Evolutionary conservation across 106 monocot species (phyloP).

Genomic region (Allium cepa): DNA sequence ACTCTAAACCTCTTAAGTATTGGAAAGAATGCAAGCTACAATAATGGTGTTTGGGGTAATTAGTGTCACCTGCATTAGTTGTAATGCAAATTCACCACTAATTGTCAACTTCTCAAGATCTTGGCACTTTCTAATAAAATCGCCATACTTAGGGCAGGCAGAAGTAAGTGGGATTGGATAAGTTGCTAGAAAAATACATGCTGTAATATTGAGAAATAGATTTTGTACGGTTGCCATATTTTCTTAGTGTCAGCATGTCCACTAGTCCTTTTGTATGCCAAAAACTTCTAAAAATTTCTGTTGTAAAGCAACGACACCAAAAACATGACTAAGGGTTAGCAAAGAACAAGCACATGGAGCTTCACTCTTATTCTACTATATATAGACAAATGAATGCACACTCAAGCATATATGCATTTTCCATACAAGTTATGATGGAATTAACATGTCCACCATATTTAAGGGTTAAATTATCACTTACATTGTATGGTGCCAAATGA

Average conservation of each 20-base stretch:
- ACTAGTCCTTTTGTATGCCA: conserved; percentile 80
- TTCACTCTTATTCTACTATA: no score
- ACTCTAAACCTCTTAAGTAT: no score
- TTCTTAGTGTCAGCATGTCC: conserved; percentile 82
- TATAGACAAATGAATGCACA: no score
- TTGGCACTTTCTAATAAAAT: conserved; percentile 76
- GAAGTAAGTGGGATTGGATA: conserved; percentile 1
- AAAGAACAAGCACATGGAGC: no score
- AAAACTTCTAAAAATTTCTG: conserved; percentile 97
- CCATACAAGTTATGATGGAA: no score
- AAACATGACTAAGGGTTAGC: neutral
- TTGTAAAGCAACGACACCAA: conserved; percentile 82
- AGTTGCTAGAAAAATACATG: conserved; percentile 21
- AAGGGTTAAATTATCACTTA: no score
- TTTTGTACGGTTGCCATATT: conserved; percentile 69
- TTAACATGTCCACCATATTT: no score
- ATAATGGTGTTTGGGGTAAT: no score
- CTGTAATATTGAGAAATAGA: conserved; percentile 68
- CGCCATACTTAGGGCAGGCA: conserved; percentile 51
- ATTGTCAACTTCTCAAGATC: no score
- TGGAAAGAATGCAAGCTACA: no score
- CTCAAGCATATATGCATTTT: no score
- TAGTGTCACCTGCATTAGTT: conserved; percentile 99
- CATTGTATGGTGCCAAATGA: no score
- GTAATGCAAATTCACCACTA: conserved; percentile 79